Conservation (phyloP, 148 eudicot species). For the Polygonum aviculare region DNA sequence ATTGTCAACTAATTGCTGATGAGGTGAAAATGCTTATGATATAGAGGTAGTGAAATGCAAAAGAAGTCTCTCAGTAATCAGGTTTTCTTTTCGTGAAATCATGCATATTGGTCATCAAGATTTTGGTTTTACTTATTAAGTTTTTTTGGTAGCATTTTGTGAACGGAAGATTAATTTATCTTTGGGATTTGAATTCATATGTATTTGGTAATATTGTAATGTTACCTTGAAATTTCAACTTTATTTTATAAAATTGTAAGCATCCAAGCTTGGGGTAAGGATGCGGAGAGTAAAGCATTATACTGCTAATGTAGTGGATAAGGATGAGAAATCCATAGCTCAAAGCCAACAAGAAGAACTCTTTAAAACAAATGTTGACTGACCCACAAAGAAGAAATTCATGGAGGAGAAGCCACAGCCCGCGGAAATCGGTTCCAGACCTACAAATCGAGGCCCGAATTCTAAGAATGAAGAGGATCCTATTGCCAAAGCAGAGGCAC, state of each 20-base stretch:
- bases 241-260: neutral
- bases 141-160: neutral
- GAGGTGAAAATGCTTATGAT: neutral
- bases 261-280: conserved; percentile 5
- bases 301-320: conserved; percentile 22
- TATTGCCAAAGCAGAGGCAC: conserved; percentile 82
- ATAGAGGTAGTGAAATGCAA: neutral
- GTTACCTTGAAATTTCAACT: neutral
- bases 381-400: conserved; percentile 54
- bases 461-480: conserved; percentile 78
- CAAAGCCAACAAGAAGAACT: conserved; percentile 72
- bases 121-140: neutral
- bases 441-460: conserved; percentile 36
- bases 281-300: conserved; percentile 18
- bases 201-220: neutral
- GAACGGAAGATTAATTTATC: neutral
- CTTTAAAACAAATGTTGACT: conserved; percentile 33
- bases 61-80: neutral
- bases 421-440: conserved; percentile 19
- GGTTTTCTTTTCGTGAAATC: neutral
- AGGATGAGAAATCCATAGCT: conserved; percentile 36
- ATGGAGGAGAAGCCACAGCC: conserved; percentile 60
- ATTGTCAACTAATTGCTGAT: neutral
- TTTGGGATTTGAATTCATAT: neutral
- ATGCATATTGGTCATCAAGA: neutral